Evolutionary conservation across 2,329 filamentous ascomycete species (phyloP).

Genomic region (Cladosporium halotolerans): DNA sequence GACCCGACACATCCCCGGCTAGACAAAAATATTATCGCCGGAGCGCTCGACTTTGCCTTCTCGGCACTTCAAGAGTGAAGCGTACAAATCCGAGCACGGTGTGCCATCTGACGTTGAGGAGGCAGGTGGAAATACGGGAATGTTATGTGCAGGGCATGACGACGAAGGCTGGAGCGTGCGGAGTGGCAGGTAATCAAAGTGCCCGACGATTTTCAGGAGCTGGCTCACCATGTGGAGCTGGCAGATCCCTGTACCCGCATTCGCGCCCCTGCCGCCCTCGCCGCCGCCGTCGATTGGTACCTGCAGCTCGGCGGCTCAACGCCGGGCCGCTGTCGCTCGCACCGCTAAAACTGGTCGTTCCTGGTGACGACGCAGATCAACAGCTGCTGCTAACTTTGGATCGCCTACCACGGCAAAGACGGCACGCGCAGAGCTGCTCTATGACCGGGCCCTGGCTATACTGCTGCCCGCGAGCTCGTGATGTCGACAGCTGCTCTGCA

Average conservation of each 20-base stretch:
- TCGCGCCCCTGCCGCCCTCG: not conserved
- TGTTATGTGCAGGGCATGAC: too few species aligned
- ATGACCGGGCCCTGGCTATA: not conserved
- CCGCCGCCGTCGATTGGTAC: not conserved
- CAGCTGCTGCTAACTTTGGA: not conserved
- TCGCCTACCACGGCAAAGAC: not conserved
- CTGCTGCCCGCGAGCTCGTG: not conserved
- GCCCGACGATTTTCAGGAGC: slow-evolving; percentile 7
- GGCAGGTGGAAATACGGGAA: too few species aligned
- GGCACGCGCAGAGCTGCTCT: not conserved
- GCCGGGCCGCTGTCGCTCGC: not conserved
- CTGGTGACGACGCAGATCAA: slow-evolving; percentile 7
- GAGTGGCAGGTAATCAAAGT: too few species aligned
- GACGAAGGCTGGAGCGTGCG: too few species aligned
- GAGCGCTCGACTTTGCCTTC: too few species aligned
- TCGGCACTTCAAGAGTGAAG: too few species aligned
- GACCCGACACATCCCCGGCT: too few species aligned
- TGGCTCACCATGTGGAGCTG: slow-evolving; percentile 1
- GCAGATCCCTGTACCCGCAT: slow-evolving; percentile 9
- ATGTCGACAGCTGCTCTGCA: not conserved
- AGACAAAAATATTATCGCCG: too few species aligned
- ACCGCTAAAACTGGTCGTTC: slow-evolving; percentile 2
- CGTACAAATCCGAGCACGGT: too few species aligned
- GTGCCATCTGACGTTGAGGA: too few species aligned
- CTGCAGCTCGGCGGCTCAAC: slow-evolving; percentile 3